These are phyloP conservation scores for Pleurozium schreberi DNA, from an alignment of 225 moss, liverwort and hornwort genomes.

Conservation along the genomic window DNA sequence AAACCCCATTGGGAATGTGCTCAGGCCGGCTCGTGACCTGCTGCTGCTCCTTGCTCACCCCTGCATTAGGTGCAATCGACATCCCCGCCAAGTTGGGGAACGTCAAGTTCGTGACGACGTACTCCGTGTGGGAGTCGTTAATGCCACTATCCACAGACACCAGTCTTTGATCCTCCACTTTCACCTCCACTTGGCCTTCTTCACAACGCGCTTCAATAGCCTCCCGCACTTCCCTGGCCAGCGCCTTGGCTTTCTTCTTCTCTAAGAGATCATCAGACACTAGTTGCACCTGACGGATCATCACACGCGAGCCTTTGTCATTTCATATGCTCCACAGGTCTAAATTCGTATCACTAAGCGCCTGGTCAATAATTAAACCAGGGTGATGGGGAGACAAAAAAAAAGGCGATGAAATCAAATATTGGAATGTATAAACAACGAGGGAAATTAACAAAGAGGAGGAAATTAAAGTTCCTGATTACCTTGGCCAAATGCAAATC, in stretches of 20 bases:
- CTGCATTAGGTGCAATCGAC: not conserved
- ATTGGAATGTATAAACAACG: not conserved
- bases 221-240: slow-evolving; percentile 4
- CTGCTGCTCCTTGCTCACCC: not conserved
- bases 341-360: not conserved
- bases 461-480: not conserved
- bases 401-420: not conserved
- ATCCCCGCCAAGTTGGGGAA: not conserved
- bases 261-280: slow-evolving; percentile 21
- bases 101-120: slow-evolving; percentile 15
- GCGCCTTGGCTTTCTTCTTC: not conserved
- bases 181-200: slow-evolving; percentile 6
- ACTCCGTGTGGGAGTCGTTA: not conserved
- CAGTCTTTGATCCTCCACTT: not conserved
- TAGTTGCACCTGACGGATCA: slow-evolving; percentile 26
- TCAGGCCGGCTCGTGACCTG: not conserved
- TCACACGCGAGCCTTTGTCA: not conserved
- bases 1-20: not conserved
- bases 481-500: slow-evolving; percentile 77
- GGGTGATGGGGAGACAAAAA: not conserved
- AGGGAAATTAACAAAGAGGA: not conserved
- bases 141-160: slow-evolving; percentile 3
- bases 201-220: not conserved
- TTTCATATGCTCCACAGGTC: not conserved
- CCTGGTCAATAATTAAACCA: not conserved